Evolutionary conservation across 1,284 basidiomycete species (phyloP), one percentile per base, ranked within the genome.

Genomic region (Termitomyces sp.): DNA sequence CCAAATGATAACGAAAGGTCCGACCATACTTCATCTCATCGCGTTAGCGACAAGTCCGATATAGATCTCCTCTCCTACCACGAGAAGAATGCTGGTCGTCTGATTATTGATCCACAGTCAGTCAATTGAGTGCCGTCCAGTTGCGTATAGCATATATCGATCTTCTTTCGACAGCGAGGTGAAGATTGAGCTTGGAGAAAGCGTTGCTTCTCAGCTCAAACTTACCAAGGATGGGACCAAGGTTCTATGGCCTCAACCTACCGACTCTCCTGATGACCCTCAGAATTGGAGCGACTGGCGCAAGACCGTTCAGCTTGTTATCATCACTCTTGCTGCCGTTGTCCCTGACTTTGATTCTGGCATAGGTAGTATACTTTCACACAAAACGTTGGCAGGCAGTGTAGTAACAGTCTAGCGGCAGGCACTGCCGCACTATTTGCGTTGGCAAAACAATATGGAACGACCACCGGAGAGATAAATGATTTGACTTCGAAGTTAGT

Each of bases 341-440:
- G 78, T 85, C 5, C 84, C 84, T 0, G 84, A 86, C 60, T 85
- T 86, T 57, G 80, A 83, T 58, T 83, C 81, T 14, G 82, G 79
- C 0, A 83, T 84, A 55, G 83, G 83, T 81, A 46, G 73, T 30
- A 34, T 11, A 19, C 19, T 13, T 16, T 39, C 16, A 16, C 43
- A 16, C 7, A 14, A 26, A 16, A 24, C 5, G 38, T 6, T 11
- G 21, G 26, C 24, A 21, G 21, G 26, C 24, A 21, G 31, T 19
- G 24, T 35, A 21, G 46, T 11, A 31, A 51, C 46, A 13, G 26
- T 3, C 5, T 2, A 9, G 19, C 24, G 10, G 9, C 30, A 81
- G 80, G 80, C 58, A 83, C 84, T 57, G 78, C 81, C 11, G 66
- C 71, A 4, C 75, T 87, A 30, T 87, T 86, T 59, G 72, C 75